These are phyloP conservation scores for Hypoxylon fuscum DNA, from an alignment of 495 filamentous ascomycete genomes.

Conservation along the genomic window DNA sequence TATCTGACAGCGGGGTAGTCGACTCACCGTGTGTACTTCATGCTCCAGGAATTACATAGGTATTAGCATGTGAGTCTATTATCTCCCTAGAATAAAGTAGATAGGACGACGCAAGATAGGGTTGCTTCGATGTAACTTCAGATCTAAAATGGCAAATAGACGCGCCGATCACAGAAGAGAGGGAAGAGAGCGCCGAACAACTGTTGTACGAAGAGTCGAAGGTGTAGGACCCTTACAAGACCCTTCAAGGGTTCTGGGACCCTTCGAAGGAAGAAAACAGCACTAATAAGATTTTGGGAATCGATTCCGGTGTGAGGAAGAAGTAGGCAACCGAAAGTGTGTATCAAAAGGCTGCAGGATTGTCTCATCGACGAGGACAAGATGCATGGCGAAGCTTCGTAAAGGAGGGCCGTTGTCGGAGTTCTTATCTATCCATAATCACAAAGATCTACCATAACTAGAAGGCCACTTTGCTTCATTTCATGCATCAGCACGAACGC, in stretches of 20 bases:
- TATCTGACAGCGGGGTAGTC: conserved; percentile 11
- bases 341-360: conserved; percentile 24
- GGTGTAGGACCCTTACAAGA: conserved; percentile 6
- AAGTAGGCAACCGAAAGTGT: conserved; percentile 5
- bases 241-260: neutral
- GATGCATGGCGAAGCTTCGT: conserved; percentile 26
- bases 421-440: conserved; percentile 30
- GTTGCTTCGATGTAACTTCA: conserved; percentile 29
- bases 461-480: conserved; percentile 10
- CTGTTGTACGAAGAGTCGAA: conserved; percentile 15
- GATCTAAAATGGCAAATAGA: conserved; percentile 22
- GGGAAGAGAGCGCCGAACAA: conserved; percentile 13
- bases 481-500: conserved; percentile 13
- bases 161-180: conserved; percentile 22
- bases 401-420: conserved; percentile 43
- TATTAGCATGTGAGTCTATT: conserved; percentile 22
- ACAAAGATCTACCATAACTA: conserved; percentile 28
- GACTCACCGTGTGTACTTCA: neutral
- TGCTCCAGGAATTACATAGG: conserved; percentile 4
- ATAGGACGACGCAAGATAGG: conserved; percentile 31
- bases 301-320: conserved; percentile 1
- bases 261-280: conserved; percentile 7
- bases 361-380: conserved; percentile 23
- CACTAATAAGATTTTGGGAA: conserved; percentile 8
- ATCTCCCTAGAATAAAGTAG: conserved; percentile 14